Conservation (phyloP, 2,329 filamentous ascomycete species). For the Exophiala viscosa region DNA sequence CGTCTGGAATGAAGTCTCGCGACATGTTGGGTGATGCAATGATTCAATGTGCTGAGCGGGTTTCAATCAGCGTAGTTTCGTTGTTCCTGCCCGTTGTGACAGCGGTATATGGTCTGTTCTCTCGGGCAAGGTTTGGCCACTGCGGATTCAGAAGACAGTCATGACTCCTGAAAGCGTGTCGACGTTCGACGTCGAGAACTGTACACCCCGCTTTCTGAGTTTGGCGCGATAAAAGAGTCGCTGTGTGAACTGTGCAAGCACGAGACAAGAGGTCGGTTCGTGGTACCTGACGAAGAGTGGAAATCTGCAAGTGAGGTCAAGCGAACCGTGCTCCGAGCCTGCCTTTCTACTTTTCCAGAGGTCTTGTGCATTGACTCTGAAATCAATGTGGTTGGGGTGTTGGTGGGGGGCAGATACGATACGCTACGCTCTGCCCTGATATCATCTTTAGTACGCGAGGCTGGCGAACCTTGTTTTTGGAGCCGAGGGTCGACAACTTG, state of each 20-base stretch:
- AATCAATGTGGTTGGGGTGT: constrained; percentile 12
- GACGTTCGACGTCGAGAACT: too few relatives aligned
- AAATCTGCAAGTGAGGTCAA: neutral
- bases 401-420: constrained; percentile 1
- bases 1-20: constrained; percentile 12
- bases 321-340: constrained; percentile 3
- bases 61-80: too few relatives aligned
- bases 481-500: too few relatives aligned
- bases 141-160: too few relatives aligned
- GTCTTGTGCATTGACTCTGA: neutral
- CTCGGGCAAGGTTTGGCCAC: too few relatives aligned
- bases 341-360: constrained; percentile 11
- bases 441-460: constrained; percentile 8
- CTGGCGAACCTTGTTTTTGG: constrained; percentile 6
- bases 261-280: neutral
- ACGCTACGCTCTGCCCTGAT: neutral
- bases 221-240: neutral
- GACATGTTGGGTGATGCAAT: constrained; percentile 24
- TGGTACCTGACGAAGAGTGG: too few relatives aligned
- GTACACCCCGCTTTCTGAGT: neutral
- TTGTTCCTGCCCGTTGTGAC: neutral
- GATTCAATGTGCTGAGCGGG: neutral
- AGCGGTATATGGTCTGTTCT: too few relatives aligned
- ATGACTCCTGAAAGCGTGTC: too few relatives aligned
- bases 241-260: neutral